phyloP scores from a whole-genome alignment of 352 stramenopile species.

The Plasmopara muralis region DNA sequence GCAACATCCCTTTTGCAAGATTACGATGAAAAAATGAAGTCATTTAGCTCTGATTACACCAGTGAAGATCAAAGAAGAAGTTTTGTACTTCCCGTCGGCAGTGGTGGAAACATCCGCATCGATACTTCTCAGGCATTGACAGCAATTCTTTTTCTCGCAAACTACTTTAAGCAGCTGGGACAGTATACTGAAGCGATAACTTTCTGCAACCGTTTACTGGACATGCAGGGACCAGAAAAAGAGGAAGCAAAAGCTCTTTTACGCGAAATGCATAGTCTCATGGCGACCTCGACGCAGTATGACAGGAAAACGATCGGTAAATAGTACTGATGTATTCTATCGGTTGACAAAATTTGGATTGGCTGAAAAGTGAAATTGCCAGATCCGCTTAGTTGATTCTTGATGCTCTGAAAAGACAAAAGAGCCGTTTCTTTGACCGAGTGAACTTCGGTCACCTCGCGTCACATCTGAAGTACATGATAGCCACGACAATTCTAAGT shows the following conservation, averaged over 20 bases:
- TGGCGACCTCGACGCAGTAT: constrained; percentile 23
- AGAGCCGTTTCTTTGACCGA: constrained; percentile 6
- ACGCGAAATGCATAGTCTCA: constrained; percentile 67
- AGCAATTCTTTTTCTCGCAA: constrained; percentile 68
- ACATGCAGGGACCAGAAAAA: constrained; percentile 73
- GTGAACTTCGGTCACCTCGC: constrained; percentile 1
- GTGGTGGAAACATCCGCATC: constrained; percentile 38
- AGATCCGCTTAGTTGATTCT: constrained; percentile 17
- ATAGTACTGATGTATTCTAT: not conserved
- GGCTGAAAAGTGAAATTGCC: constrained; percentile 17
- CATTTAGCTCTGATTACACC: constrained; percentile 1
- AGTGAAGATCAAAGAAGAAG: constrained; percentile 15
- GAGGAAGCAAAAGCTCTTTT: constrained; percentile 79
- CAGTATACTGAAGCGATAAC: constrained; percentile 44
- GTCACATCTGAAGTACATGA: too few species aligned
- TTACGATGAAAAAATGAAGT: constrained; percentile 9
- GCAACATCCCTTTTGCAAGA: constrained; percentile 16
- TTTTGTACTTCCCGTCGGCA: constrained; percentile 23
- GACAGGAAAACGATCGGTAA: not conserved
- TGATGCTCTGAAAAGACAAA: constrained; percentile 21
- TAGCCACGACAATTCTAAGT: constrained; percentile 22
- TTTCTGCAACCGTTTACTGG: constrained; percentile 72
- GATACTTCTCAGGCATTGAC: constrained; percentile 59
- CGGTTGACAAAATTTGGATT: not conserved
- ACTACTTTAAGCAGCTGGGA: constrained; percentile 77